Base-by-base conservation (phyloP, 2,329 filamentous ascomycete genomes). In the Aureobasidium sp. region DNA sequence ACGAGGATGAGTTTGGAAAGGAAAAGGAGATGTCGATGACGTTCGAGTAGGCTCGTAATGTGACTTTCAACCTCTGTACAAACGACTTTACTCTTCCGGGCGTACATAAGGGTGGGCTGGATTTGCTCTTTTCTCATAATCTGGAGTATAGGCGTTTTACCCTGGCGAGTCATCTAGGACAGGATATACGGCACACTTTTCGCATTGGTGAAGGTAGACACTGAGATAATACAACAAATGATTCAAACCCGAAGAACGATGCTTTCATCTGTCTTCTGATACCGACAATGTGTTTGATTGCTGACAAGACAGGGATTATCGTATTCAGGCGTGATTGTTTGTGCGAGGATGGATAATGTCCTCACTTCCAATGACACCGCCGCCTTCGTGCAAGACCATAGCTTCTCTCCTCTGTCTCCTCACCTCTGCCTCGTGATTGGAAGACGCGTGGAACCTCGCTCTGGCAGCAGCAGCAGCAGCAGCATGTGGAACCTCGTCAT, bases 311-410 rank as follows among this genome's bases (percentile, higher is more conserved):
- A 29, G 25, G 31, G 1, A 2, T 12, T 34, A 9, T 34, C 8
- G 39, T 41, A 25, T 25, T 8, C n/a, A 53, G 5, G 49, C 41
- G 8, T n/a, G 20, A 6, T n/a, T 12, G 6, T 48, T 15, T 14
- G 55, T 59, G 15, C 57, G 57, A 31, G 57, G 57, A 42, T 60
- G 57, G 3, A 92, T 90, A 39, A 96, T 95, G 71, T 96, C 89
- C 48, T 85, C 84, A 65, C 85, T 83, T 4, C 83, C 85, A 48
- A 96, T 73, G 1, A 89, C 88, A 36, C 87, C 82, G 25, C 84
- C 90, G n/a, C 90, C 89, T 69, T 96, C 91, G 69, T 91, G 93
- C 62, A 96, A 78, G 22, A 97, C 91, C 84, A 97, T 92, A 5
- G 91, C 91, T 76, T 96, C 91, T 67, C 91, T 82, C 70, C 93